Percentiles rank a stretch among this genome's conserved stretches.
Evolutionary conservation across 495 filamentous ascomycete species (phyloP).

Genomic region (Neurospora intermedia): DNA sequence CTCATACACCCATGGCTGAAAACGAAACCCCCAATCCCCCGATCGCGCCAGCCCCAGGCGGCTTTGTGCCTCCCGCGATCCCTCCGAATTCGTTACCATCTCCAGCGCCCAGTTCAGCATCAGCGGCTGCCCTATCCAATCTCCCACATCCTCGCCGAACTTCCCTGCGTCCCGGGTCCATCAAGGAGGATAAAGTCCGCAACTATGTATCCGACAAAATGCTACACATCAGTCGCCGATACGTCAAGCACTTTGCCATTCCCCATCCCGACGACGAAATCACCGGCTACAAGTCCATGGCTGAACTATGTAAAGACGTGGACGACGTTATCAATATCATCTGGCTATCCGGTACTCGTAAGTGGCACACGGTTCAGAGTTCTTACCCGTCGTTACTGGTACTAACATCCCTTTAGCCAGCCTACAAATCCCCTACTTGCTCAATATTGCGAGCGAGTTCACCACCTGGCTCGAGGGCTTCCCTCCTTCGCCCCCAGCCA

Average conservation of each 20-base stretch:
- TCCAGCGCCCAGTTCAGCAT: conserved; percentile 43
- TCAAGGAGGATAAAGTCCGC: conserved; percentile 67
- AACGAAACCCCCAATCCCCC: background rate
- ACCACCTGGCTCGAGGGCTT: conserved; percentile 56
- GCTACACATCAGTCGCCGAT: conserved; percentile 54
- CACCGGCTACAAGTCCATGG: conserved; percentile 57
- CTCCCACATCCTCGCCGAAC: conserved; percentile 55
- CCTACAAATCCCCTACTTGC: conserved; percentile 73
- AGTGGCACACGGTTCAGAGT: conserved; percentile 16
- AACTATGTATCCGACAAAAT: conserved; percentile 55
- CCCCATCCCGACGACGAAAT: conserved; percentile 41
- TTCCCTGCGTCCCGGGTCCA: conserved; percentile 57
- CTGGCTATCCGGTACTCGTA: conserved; percentile 78
- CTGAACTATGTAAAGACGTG: conserved; percentile 57
- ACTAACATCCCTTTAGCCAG: conserved; percentile 40
- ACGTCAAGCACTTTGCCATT: conserved; percentile 61
- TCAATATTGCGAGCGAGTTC: conserved; percentile 61
- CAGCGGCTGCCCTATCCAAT: conserved; percentile 24
- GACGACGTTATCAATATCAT: conserved; percentile 63
- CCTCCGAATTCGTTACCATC: conserved; percentile 31
- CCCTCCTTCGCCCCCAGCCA: conserved; percentile 50
- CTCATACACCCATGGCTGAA: conserved; percentile 23
- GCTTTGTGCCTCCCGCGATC: conserved; percentile 34
- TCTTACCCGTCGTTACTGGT: background rate
- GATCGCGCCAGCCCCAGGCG: conserved; percentile 20